Conservation (phyloP, 345 rosid genomes). For the Citrus unshiu region DNA sequence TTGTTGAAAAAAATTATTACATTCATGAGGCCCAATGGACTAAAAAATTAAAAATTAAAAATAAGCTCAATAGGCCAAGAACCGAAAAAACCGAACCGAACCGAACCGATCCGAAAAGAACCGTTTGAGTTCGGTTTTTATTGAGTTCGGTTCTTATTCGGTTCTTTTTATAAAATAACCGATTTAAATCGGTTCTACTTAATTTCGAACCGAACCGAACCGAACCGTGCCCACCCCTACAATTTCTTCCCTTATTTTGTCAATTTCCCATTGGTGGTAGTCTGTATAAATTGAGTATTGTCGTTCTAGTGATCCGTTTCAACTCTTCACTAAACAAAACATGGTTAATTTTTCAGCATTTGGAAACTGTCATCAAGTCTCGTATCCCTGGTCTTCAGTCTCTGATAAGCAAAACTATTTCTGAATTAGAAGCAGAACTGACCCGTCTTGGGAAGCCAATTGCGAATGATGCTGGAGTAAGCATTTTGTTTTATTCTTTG, state of each 20-base stretch:
- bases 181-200: too few relatives aligned
- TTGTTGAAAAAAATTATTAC: too few relatives aligned
- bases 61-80: too few relatives aligned
- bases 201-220: too few relatives aligned
- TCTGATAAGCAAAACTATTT: slow-evolving; percentile 76
- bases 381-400: slow-evolving; percentile 92
- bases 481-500: slow-evolving; percentile 18
- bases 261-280: background rate
- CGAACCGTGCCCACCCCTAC: too few relatives aligned
- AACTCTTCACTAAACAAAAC: slow-evolving; percentile 10
- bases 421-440: slow-evolving; percentile 79
- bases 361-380: slow-evolving; percentile 94
- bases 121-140: too few relatives aligned
- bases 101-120: too few relatives aligned
- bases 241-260: background rate
- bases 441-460: slow-evolving; percentile 90
- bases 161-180: too few relatives aligned
- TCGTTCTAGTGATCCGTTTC: background rate
- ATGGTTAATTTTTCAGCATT: slow-evolving; percentile 61
- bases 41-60: too few relatives aligned
- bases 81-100: too few relatives aligned
- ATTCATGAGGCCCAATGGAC: too few relatives aligned
- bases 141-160: too few relatives aligned
- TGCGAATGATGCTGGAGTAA: slow-evolving; percentile 92
- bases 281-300: background rate